Percentiles rank a stretch among this genome's conserved stretches.
These are phyloP conservation scores for Hamigera avellanea DNA, from an alignment of 495 filamentous ascomycete genomes.

Conservation along the genomic window DNA sequence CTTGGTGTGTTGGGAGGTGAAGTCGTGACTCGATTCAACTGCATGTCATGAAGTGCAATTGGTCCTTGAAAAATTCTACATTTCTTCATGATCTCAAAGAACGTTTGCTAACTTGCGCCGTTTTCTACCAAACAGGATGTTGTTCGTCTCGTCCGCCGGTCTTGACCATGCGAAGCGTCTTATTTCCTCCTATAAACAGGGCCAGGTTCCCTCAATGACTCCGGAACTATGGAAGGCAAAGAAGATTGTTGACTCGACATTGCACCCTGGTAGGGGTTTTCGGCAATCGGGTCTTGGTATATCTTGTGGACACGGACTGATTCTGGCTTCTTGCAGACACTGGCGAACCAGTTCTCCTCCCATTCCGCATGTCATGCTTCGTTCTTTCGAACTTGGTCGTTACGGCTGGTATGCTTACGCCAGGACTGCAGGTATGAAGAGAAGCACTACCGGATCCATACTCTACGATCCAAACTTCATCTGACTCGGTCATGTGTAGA, in stretches of 20 bases:
- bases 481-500: constrained; percentile 34
- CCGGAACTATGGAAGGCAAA: constrained; percentile 90
- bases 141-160: constrained; percentile 61
- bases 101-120: no score
- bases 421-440: constrained; percentile 52
- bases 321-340: constrained; percentile 48
- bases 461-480: background rate
- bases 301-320: background rate
- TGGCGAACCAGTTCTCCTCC: constrained; percentile 79
- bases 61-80: no score
- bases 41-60: no score
- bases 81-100: no score
- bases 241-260: constrained; percentile 89
- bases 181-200: constrained; percentile 71
- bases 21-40: no score
- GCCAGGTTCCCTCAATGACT: constrained; percentile 64
- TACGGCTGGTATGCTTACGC: constrained; percentile 96
- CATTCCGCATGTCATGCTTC: constrained; percentile 95
- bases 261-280: constrained; percentile 66
- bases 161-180: constrained; percentile 75
- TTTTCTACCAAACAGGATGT: no score
- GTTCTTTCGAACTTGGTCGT: constrained; percentile 89
- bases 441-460: constrained; percentile 1
- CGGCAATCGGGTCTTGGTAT: background rate
- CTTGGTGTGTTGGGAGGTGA: no score